Base-by-base conservation (phyloP, 2,329 filamentous ascomycete species). In the Penicillium hordei region DNA sequence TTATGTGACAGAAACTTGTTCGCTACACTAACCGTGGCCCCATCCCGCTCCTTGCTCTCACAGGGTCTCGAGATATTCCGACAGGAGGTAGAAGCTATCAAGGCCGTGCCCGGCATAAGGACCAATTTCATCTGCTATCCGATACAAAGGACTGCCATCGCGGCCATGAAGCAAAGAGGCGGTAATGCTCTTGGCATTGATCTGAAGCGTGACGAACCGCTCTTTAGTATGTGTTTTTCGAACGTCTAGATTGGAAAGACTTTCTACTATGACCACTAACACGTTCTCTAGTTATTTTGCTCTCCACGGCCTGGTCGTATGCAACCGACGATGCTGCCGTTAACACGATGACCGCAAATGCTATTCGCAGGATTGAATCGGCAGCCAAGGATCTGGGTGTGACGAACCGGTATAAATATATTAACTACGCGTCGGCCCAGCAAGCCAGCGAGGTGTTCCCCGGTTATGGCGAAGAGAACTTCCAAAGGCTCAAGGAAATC, bases 401-500 rank as follows among this genome's bases (percentile, higher is more conserved):
- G 25, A 46, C 55, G 13, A 57, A 66, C 27, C 48, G 60, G 19
- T 80, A 69, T 57, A 57, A 72, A 12, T 79, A 79, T 53, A 74
- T 79, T 66, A 79, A 79, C 61, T 79, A 79, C 56, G 77, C 78
- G 7, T 66, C 66, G 34, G 34, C 44, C 12, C 45, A 34, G 5
- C 66, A 70, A 60, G 72, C 64, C 23, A 71, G 78, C 57, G 68
- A 71, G 53, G 68, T 75, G 0, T 66, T 79, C 40, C 51, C 58
- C 2, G 71, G 73, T 25, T 80, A 79, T 60, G 76, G 77, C 3
- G 48, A 57, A 15, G 64, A 61, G 27, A 78, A 72, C 48, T 54
- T 70, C 38, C 55, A 63, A 19, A 69, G 61, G 33, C 55, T 79
- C 61, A 61, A 66, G 55, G 56, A 57, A 0, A 63, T 78, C 8